Evolutionary conservation across 257 asterid genomes (phyloP), one percentile per base, ranked within the genome.

Genomic region (Sherardia arvensis): DNA sequence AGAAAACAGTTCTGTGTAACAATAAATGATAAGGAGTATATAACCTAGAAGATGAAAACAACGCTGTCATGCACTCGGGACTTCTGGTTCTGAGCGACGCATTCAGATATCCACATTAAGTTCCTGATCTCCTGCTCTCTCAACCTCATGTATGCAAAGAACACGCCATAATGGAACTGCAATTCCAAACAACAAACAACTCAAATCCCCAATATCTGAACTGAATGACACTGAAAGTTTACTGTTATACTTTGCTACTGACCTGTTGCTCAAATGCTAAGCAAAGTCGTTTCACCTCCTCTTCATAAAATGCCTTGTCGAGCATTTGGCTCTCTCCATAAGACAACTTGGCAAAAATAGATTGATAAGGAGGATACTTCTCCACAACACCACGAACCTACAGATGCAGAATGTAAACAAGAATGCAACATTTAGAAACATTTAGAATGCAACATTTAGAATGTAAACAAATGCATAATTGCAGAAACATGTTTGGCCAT

Each of bases 261-360:
- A 90, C 97, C 97, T 90, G 97, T 80, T 90, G 97, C 79, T 90
- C 97, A 68, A 87, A 90, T 18, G 97, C 77, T 72, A 90, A 78
- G 84, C 97, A 90, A 62, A 90, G 96, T 6, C 95, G 85, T 76
- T 90, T 90, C 68, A 90, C 97, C 78, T 90, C 97, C 76, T 90
- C 97, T 75, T 90, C 96, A 55, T 90, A 90, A 64, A 90, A 90
- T 74, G 97, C 96, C 89, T 90, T 90, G 86, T 87, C 97, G 30
- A 90, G 97, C 76, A 90, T 79, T 80, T 90, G 97, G 76, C 97
- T 90, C 81, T 87, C 97, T n/a, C 97, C 97, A 71, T 87, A 90
- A 29, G 97, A 84, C 55, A 90, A 56, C 84, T 84, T 90, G 12
- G 89, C 48, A 70, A 90, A 87, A 66, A 87, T 85, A 70, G 96